These are phyloP conservation scores for Malus sylvestris DNA, from an alignment of 306 rosid genomes.

Conservation along the genomic window DNA sequence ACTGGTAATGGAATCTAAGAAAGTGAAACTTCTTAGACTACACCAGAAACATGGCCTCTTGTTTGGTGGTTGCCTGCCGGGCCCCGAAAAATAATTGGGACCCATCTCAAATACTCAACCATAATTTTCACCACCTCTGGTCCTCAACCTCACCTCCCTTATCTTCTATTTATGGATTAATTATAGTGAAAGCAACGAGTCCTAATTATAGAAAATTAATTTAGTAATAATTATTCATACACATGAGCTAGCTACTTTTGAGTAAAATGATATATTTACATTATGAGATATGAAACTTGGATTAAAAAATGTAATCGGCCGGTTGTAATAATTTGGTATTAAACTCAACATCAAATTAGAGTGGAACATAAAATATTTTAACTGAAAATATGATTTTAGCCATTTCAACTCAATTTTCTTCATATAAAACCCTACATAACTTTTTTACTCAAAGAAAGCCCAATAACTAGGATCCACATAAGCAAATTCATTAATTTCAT, in stretches of 20 bases:
- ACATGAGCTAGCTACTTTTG: neutral
- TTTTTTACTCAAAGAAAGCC: too few relatives aligned
- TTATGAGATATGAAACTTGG: neutral
- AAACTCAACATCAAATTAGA: neutral
- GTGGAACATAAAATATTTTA: too few relatives aligned
- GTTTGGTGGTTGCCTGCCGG: slow-evolving; percentile 67
- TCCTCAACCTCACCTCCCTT: neutral
- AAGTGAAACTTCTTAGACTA: slow-evolving; percentile 13
- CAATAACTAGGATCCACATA: too few relatives aligned
- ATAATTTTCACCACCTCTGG: slow-evolving; percentile 33
- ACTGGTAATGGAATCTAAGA: slow-evolving; percentile 30
- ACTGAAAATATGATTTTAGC: too few relatives aligned
- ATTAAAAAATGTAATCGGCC: too few relatives aligned
- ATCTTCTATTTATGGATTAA: slow-evolving; percentile 6
- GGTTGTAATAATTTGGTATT: too few relatives aligned
- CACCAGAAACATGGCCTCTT: slow-evolving; percentile 39
- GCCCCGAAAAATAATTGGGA: slow-evolving; percentile 21
- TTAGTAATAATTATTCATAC: neutral
- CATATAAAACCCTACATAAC: too few relatives aligned
- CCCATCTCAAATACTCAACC: slow-evolving; percentile 19
- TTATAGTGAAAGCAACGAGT: slow-evolving; percentile 9
- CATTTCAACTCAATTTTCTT: too few relatives aligned
- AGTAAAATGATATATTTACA: neutral
- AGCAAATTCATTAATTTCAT: too few relatives aligned
- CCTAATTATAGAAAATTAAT: neutral